These are phyloP conservation scores for Ormosia semicastrata DNA, from an alignment of 306 rosid species.

Conservation along the genomic window DNA sequence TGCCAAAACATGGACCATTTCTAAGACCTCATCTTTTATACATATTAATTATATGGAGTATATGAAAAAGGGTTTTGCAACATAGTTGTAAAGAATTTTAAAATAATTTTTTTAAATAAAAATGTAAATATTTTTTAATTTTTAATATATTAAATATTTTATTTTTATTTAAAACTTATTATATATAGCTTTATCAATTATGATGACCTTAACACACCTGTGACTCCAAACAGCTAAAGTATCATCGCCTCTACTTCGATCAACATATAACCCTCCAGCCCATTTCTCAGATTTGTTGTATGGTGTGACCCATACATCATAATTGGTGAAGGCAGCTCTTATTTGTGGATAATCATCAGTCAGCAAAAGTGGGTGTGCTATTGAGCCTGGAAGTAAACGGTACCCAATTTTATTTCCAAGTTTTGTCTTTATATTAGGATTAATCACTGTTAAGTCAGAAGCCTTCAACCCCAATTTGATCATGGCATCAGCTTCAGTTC, in stretches of 20 bases:
- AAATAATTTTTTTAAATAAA: too few species aligned
- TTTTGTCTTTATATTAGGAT: slow-evolving; percentile 47
- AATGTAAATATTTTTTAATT: too few species aligned
- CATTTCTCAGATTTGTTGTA: slow-evolving; percentile 62
- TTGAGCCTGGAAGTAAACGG: slow-evolving; percentile 37
- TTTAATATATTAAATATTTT: too few species aligned
- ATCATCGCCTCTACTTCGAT: slow-evolving; percentile 54
- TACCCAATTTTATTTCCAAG: slow-evolving; percentile 45
- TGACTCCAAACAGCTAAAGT: slow-evolving; percentile 47
- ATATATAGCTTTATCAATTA: too few species aligned
- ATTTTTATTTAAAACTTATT: too few species aligned
- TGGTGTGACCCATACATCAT: slow-evolving; percentile 52
- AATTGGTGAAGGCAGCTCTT: slow-evolving; percentile 52
- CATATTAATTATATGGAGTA: not conserved
- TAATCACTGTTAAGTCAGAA: slow-evolving; percentile 37
- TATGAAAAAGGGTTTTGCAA: too few species aligned
- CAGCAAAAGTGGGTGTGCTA: slow-evolving; percentile 36
- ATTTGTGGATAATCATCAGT: slow-evolving; percentile 58
- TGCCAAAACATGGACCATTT: too few species aligned
- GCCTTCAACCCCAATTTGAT: slow-evolving; percentile 39
- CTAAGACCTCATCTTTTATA: too few species aligned
- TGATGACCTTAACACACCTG: not conserved
- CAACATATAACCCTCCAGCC: slow-evolving; percentile 42
- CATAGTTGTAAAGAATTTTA: too few species aligned
- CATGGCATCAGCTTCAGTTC: slow-evolving; percentile 46